phyloP scores from a whole-genome alignment of 345 rosid genomes.

The Jatropha curcas region DNA sequence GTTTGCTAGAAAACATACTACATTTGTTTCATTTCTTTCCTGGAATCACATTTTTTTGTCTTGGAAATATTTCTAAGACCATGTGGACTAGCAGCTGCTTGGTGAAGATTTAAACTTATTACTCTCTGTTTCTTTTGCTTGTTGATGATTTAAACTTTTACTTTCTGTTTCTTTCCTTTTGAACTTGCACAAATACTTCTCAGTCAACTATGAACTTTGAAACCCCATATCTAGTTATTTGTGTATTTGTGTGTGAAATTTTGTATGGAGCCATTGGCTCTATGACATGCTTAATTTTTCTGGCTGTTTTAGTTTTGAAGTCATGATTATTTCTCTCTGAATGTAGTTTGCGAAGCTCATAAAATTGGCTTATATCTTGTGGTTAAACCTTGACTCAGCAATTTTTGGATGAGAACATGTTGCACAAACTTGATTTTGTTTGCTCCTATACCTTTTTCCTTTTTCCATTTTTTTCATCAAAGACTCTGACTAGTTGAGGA shows the following conservation, averaged over 20 bases:
- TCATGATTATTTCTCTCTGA: not conserved
- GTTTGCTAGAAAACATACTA: not conserved
- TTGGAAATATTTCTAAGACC: not conserved
- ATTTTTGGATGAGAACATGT: slow-evolving; percentile 5
- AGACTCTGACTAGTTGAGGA: not conserved
- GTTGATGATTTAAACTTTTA: too few relatives aligned
- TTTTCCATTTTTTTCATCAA: not conserved
- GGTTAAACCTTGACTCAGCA: not conserved
- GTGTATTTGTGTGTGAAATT: not conserved
- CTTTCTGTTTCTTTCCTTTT: not conserved
- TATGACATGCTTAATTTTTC: not conserved
- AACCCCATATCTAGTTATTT: not conserved
- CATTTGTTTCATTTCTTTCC: not conserved
- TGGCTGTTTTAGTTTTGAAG: not conserved
- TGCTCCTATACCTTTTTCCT: not conserved
- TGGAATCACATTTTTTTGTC: not conserved
- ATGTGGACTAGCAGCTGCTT: not conserved
- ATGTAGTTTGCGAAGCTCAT: not conserved
- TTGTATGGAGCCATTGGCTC: not conserved
- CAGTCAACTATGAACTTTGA: not conserved
- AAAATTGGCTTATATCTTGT: not conserved
- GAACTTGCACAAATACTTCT: not conserved
- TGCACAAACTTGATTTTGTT: not conserved
- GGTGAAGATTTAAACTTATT: not conserved
- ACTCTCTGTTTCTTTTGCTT: not conserved